phyloP scores from a whole-genome alignment of 345 rosid genomes.

The Gossypium turneri region DNA sequence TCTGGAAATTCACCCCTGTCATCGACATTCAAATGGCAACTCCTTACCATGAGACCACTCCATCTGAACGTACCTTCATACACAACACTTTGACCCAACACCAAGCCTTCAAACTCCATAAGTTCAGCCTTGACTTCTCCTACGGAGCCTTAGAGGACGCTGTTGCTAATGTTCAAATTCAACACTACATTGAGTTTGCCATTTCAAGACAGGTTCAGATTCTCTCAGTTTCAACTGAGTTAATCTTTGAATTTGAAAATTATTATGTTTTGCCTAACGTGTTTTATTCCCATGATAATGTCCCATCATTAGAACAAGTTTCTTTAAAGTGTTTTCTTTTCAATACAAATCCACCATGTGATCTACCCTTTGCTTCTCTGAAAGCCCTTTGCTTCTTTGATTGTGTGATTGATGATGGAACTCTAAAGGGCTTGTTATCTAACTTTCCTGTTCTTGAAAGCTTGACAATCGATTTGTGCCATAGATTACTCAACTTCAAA shows the following conservation, averaged over 20 bases:
- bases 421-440: background rate
- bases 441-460: background rate
- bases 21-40: background rate
- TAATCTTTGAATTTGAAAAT: background rate
- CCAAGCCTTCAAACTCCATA: background rate
- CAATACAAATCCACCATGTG: background rate
- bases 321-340: background rate
- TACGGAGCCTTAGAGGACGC: fast-evolving
- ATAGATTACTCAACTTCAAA: background rate
- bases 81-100: background rate
- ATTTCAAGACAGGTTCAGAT: background rate
- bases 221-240: background rate
- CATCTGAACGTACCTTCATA: background rate
- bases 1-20: background rate
- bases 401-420: background rate
- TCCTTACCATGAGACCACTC: background rate
- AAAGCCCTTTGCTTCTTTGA: background rate
- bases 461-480: background rate
- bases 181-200: background rate
- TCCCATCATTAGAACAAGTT: background rate
- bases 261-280: background rate
- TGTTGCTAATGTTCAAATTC: background rate
- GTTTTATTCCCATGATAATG: background rate
- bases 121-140: background rate
- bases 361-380: background rate